Percentiles rank a stretch among this genome's conserved stretches.
Evolutionary conservation across 176 grass and related monocot species (phyloP).

Genomic region (Zoysia japonica): DNA sequence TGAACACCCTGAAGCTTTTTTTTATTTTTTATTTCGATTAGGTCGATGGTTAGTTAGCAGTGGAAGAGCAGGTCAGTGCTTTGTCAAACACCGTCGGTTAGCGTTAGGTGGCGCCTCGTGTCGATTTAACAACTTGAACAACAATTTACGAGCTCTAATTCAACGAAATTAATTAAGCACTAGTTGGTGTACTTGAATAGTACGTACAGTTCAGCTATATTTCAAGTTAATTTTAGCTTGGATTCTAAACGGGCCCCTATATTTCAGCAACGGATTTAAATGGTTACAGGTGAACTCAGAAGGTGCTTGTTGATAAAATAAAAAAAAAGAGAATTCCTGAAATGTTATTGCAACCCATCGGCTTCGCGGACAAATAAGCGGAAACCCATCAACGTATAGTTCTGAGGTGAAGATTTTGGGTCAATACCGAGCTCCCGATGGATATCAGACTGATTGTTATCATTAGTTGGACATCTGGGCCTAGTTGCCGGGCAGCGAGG

Average conservation of each 20-base stretch:
- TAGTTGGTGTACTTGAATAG: too few species aligned
- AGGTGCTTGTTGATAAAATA: neutral
- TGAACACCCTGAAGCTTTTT: too few species aligned
- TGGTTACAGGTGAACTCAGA: neutral
- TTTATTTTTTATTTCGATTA: too few species aligned
- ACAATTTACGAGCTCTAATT: neutral
- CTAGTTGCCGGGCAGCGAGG: slow-evolving; percentile 55
- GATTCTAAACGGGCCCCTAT: neutral
- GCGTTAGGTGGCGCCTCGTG: neutral
- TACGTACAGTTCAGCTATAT: too few species aligned
- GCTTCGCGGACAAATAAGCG: slow-evolving; percentile 59
- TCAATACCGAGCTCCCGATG: slow-evolving; percentile 65
- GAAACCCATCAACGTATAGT: slow-evolving; percentile 71
- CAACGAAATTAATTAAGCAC: too few species aligned
- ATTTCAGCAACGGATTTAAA: neutral
- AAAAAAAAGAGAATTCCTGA: too few species aligned
- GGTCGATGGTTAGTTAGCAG: too few species aligned
- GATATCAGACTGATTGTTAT: slow-evolving; percentile 49
- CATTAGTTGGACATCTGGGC: slow-evolving; percentile 55
- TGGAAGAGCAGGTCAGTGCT: too few species aligned
- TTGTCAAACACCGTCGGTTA: too few species aligned
- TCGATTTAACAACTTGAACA: neutral
- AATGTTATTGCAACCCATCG: slow-evolving; percentile 47
- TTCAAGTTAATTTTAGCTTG: too few species aligned
- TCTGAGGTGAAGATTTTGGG: slow-evolving; percentile 35